Percentiles rank a stretch among this genome's conserved stretches.
These are phyloP conservation scores for Pyrenophora graminea DNA, from an alignment of 2,329 filamentous ascomycete genomes.

Conservation along the genomic window DNA sequence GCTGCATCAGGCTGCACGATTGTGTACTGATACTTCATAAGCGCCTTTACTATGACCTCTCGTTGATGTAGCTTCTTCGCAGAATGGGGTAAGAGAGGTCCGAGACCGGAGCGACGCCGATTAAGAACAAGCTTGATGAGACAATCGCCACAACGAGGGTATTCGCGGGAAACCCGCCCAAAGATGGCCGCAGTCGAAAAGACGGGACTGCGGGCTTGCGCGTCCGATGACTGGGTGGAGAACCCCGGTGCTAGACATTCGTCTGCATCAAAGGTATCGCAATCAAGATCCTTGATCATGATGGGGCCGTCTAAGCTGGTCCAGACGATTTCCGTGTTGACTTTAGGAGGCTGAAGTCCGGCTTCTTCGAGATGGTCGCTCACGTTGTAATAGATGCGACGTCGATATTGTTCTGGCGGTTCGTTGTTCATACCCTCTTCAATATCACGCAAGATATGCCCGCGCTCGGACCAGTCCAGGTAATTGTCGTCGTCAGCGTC, in stretches of 20 bases:
- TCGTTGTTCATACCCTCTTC: constrained; percentile 45
- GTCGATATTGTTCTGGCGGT: constrained; percentile 36
- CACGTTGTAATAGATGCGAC: constrained; percentile 49
- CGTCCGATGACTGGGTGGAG: constrained; percentile 44
- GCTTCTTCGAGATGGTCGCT: constrained; percentile 43
- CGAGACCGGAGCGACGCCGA: constrained; percentile 41
- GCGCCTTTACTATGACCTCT: constrained; percentile 44
- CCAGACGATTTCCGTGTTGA: constrained; percentile 50
- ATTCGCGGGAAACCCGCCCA: constrained; percentile 45
- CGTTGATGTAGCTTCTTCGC: constrained; percentile 39
- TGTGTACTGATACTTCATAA: constrained; percentile 51
- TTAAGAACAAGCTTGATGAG: constrained; percentile 50
- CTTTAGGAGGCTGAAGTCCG: constrained; percentile 48
- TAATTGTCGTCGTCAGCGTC: constrained; percentile 49
- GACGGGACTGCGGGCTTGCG: constrained; percentile 40
- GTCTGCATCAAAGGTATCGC: constrained; percentile 48
- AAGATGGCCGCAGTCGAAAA: constrained; percentile 49
- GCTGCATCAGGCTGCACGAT: constrained; percentile 49
- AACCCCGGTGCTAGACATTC: constrained; percentile 52
- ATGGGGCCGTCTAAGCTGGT: constrained; percentile 51
- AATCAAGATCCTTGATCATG: constrained; percentile 49
- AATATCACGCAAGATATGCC: constrained; percentile 44
- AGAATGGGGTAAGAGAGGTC: constrained; percentile 44
- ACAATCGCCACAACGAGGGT: constrained; percentile 50
- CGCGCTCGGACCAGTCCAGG: constrained; percentile 48